These are phyloP conservation scores for Cicer arietinum DNA, from an alignment of 306 rosid species.

Conservation along the genomic window DNA sequence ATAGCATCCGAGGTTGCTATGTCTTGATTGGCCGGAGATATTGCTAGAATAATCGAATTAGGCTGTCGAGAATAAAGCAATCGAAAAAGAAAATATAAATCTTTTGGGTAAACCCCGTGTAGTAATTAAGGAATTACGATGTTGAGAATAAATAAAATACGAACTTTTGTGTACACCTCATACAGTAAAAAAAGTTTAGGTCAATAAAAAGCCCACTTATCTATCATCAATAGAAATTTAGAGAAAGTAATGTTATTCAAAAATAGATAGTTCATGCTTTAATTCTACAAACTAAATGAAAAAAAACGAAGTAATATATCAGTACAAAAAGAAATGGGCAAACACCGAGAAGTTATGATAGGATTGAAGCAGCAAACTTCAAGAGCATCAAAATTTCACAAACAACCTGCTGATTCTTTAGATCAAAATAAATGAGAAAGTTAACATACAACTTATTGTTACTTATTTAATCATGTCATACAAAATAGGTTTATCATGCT, in stretches of 20 bases:
- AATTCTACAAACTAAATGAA: not conserved
- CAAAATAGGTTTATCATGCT: not conserved
- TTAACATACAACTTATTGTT: not conserved
- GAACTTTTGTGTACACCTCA: not conserved
- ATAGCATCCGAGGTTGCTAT: conserved; percentile 97
- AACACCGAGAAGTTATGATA: no score
- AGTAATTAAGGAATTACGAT: conserved; percentile 67
- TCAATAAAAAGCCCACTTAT: not conserved
- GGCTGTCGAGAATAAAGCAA: conserved; percentile 60
- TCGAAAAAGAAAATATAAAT: conserved; percentile 25
- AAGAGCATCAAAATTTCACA: not conserved
- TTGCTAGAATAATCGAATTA: conserved; percentile 81
- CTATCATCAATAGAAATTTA: conserved; percentile 1
- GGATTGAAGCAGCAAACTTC: no score
- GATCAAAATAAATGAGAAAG: not conserved
- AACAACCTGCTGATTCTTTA: not conserved
- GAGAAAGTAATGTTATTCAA: not conserved
- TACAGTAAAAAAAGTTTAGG: not conserved
- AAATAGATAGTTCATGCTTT: not conserved
- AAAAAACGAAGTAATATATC: conserved; percentile 2
- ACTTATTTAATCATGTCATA: not conserved
- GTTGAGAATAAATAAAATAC: conserved; percentile 34
- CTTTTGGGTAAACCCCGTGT: not conserved
- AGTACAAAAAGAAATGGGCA: not conserved
- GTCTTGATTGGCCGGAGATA: conserved; percentile 95